phyloP scores from a whole-genome alignment of 2,329 filamentous ascomycete genomes.

The Fusarium floridanum region DNA sequence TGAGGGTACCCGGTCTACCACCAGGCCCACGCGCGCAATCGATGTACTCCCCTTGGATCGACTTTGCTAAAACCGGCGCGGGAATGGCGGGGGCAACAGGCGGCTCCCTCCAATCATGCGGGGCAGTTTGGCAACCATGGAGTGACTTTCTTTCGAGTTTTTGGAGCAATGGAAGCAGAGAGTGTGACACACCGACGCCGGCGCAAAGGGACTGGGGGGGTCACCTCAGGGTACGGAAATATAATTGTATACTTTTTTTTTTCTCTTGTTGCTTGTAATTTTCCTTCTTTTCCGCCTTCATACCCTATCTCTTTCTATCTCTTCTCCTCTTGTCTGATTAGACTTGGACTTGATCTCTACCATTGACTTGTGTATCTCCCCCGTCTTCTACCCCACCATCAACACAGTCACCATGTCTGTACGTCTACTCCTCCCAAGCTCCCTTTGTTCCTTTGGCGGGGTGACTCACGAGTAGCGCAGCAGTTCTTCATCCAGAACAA shows the following conservation, averaged over 20 bases:
- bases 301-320: neutral
- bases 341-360: constrained; percentile 2
- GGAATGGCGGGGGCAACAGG: constrained; percentile 28
- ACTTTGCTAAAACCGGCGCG: constrained; percentile 21
- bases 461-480: constrained; percentile 46
- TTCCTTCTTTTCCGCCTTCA: constrained; percentile 1
- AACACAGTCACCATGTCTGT: constrained; percentile 42
- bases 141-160: constrained; percentile 26
- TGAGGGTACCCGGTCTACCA: constrained; percentile 25
- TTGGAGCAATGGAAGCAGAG: constrained; percentile 7
- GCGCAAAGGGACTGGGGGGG: constrained; percentile 41
- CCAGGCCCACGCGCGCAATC: constrained; percentile 7
- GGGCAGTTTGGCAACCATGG: constrained; percentile 40
- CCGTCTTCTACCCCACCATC: constrained; percentile 25
- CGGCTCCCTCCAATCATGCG: constrained; percentile 39
- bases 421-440: constrained; percentile 32
- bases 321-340: neutral
- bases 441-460: constrained; percentile 28
- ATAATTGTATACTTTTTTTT: constrained; percentile 18
- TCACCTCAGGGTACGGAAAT: constrained; percentile 32
- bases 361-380: constrained; percentile 12
- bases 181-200: constrained; percentile 45
- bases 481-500: constrained; percentile 83
- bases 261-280: constrained; percentile 1
- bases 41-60: constrained; percentile 16